phyloP scores from a whole-genome alignment of 1,139 yeast species.

The Saccharomyces hybrid region DNA sequence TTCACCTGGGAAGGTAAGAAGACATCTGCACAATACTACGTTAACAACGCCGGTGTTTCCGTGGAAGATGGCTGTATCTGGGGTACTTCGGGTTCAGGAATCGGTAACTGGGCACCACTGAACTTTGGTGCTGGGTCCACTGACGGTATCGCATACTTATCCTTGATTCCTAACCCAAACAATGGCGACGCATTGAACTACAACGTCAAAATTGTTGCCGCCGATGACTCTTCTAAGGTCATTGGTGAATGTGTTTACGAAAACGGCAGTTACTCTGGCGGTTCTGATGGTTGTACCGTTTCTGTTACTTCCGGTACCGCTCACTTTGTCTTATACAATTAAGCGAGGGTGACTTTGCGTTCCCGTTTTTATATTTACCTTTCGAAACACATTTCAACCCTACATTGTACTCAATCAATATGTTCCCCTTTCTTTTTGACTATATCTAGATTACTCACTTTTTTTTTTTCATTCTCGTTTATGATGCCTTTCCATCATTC shows the following conservation, averaged over 20 bases:
- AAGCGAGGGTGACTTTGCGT: not conserved
- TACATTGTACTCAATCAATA: not conserved
- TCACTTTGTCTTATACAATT: slow-evolving; percentile 53
- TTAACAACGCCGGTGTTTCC: slow-evolving; percentile 72
- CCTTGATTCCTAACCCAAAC: slow-evolving; percentile 78
- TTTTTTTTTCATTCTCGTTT: not conserved
- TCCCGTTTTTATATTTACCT: no score
- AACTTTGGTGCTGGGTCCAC: slow-evolving; percentile 68
- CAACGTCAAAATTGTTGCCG: slow-evolving; percentile 62
- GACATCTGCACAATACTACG: slow-evolving; percentile 75
- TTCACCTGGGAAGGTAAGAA: slow-evolving; percentile 57
- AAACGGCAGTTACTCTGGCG: slow-evolving; percentile 58
- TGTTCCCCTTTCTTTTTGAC: not conserved
- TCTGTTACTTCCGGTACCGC: slow-evolving; percentile 62
- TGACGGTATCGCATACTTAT: slow-evolving; percentile 57
- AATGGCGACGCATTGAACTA: slow-evolving; percentile 54
- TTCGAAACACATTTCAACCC: not conserved
- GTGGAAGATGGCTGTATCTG: slow-evolving; percentile 69
- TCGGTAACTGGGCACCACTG: slow-evolving; percentile 83
- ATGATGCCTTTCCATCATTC: not conserved
- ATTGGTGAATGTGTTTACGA: slow-evolving; percentile 59
- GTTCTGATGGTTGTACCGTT: slow-evolving; percentile 71
- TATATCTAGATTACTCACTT: not conserved
- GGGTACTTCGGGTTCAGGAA: slow-evolving; percentile 57
- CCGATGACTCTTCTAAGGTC: slow-evolving; percentile 42